Percentiles rank a stretch among this genome's conserved stretches.
phyloP scores from a whole-genome alignment of 2,329 filamentous ascomycete species.

The Trichophyton schoenleinii region DNA sequence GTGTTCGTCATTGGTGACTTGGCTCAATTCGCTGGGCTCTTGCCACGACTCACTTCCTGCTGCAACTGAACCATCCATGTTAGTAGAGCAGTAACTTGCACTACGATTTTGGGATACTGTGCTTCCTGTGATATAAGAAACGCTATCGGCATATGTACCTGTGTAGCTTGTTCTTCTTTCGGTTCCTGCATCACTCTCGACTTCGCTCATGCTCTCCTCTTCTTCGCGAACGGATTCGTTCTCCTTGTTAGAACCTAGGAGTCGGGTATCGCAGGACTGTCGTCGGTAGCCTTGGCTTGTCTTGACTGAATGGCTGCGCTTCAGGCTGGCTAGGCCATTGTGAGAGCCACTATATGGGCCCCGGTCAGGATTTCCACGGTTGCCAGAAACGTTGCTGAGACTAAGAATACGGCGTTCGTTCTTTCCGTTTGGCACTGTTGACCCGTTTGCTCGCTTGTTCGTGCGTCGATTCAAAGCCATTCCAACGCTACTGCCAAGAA shows the following conservation, averaged over 20 bases:
- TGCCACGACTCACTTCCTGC: slow-evolving; percentile 18
- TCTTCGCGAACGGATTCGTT: slow-evolving; percentile 52
- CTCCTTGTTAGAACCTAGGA: slow-evolving; percentile 43
- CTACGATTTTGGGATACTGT: slow-evolving; percentile 28
- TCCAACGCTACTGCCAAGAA: slow-evolving; percentile 32
- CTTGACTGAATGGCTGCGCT: slow-evolving; percentile 67
- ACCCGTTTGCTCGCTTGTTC: slow-evolving; percentile 29
- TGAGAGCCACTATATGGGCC: slow-evolving; percentile 23
- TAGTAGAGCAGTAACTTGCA: slow-evolving; percentile 31
- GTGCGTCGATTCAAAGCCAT: slow-evolving; percentile 42
- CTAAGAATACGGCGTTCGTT: slow-evolving; percentile 64
- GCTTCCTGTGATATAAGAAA: slow-evolving; percentile 30
- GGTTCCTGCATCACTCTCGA: slow-evolving; percentile 40
- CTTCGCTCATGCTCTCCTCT: slow-evolving; percentile 40
- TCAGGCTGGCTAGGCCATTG: slow-evolving; percentile 45
- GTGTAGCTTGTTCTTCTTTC: slow-evolving; percentile 34
- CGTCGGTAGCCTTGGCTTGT: slow-evolving; percentile 48
- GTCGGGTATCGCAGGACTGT: slow-evolving; percentile 53
- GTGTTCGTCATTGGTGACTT: not conserved
- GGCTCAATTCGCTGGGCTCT: slow-evolving; percentile 14
- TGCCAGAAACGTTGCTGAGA: slow-evolving; percentile 77
- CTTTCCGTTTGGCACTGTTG: slow-evolving; percentile 36
- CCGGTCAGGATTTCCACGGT: slow-evolving; percentile 34
- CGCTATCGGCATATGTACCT: slow-evolving; percentile 31
- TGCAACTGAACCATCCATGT: slow-evolving; percentile 18